A percentile compares a stretch with the other conserved stretches of the same genome.
Conservation (phyloP, 345 rosid species). For the Dipteronia dyeriana region DNA sequence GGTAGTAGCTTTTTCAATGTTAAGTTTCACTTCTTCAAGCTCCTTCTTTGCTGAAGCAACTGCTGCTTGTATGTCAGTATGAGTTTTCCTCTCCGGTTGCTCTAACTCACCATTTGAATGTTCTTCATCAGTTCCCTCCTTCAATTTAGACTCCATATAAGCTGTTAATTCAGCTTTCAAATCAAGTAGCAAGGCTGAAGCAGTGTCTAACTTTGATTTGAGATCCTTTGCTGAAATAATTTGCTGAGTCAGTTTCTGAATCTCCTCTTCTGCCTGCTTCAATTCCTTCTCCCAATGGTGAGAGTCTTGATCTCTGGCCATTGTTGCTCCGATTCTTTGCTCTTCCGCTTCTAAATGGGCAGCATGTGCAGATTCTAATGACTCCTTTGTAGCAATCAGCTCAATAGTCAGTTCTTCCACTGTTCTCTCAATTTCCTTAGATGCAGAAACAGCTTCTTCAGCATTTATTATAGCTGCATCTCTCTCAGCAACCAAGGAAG, state of each 20-base stretch:
- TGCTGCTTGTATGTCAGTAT: conserved; percentile 54
- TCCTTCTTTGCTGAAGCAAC: conserved; percentile 78
- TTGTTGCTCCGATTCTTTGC: conserved; percentile 74
- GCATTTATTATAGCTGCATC: conserved; percentile 66
- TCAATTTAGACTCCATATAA: conserved; percentile 62
- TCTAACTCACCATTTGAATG: conserved; percentile 25
- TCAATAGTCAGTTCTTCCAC: conserved; percentile 90
- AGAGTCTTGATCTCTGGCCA: conserved; percentile 81
- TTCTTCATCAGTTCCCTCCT: conserved; percentile 41
- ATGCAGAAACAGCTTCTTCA: conserved; percentile 61
- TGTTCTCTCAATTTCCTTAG: conserved; percentile 84
- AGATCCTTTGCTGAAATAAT: conserved; percentile 70
- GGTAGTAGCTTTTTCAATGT: conserved; percentile 70
- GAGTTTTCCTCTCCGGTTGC: conserved; percentile 41
- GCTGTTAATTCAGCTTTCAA: conserved; percentile 80
- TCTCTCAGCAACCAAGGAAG: conserved; percentile 60
- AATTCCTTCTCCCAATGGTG: conserved; percentile 84
- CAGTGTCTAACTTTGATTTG: conserved; percentile 62
- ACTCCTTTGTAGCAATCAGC: conserved; percentile 77
- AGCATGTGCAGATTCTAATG: conserved; percentile 85
- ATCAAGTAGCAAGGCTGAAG: conserved; percentile 70
- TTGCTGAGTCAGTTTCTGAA: conserved; percentile 69
- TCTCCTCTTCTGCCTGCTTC: conserved; percentile 83
- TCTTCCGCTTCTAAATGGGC: conserved; percentile 96
- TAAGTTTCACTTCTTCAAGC: conserved; percentile 74